Percentiles rank a stretch among this genome's conserved stretches.
Evolutionary conservation across 2,329 filamentous ascomycete genomes (phyloP).

Genomic region (Diplodia corticola): DNA sequence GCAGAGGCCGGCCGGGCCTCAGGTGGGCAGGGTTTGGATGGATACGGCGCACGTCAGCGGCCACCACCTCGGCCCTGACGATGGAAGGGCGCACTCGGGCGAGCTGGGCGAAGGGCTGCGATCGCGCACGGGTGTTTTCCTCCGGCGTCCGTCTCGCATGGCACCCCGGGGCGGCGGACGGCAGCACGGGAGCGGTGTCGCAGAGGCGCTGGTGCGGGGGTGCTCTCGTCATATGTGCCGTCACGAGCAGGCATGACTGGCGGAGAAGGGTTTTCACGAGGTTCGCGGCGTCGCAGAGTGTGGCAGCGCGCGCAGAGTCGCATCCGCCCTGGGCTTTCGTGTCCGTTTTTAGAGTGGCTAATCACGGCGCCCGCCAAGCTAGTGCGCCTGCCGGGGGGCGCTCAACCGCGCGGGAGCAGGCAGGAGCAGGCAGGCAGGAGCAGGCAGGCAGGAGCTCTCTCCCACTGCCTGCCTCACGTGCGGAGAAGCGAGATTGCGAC

Average conservation of each 20-base stretch:
- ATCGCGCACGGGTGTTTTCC: background rate
- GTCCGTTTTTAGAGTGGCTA: constrained; percentile 16
- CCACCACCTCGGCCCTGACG: background rate
- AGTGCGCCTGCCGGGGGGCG: background rate
- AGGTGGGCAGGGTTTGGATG: background rate
- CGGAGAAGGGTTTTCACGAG: constrained; percentile 6
- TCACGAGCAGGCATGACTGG: constrained; percentile 9
- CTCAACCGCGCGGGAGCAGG: constrained; percentile 2
- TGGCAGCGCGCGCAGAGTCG: constrained; percentile 6
- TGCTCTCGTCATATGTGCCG: background rate
- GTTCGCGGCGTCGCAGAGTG: background rate
- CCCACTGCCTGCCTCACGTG: background rate
- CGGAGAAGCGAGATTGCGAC: constrained; percentile 20
- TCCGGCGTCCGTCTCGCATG: background rate
- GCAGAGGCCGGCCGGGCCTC: background rate
- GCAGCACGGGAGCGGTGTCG: constrained; percentile 7
- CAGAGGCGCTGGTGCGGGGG: constrained; percentile 3
- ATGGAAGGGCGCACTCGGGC: background rate
- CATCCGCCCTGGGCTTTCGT: constrained; percentile 14
- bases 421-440: too few species aligned
- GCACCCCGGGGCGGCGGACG: background rate
- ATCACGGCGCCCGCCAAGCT: background rate
- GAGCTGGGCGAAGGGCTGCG: background rate
- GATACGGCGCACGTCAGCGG: constrained; percentile 15
- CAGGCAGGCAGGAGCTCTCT: too few species aligned